Evolutionary conservation across 257 asterid species (phyloP), one percentile per base, ranked within the genome.

Genomic region (Fraxinus americana): DNA sequence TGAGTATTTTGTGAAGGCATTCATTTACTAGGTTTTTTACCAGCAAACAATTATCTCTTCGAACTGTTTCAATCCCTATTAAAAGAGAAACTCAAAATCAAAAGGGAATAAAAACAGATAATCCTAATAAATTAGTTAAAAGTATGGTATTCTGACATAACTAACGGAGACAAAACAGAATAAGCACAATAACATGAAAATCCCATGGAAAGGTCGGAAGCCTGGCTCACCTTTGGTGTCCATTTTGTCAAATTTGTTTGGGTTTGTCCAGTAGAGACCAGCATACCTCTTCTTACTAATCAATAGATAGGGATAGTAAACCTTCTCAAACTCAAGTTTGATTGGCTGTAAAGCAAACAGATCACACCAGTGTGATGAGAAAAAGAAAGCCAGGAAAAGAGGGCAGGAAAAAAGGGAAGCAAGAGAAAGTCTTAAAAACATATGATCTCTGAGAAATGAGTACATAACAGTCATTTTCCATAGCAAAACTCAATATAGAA

Each of bases 261-360:
- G 97, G 87, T 89, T 96, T 82, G 99, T 93, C 99, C 99, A 96
- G 79, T 89, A 84, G 81, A 96, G 99, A 75, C 99, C 99, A 83
- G 99, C 99, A 82, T 96, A 96, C 82, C 99, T 96, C 94, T 96
- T 96, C 94, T 96, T 96, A 89, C 99, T 96, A 75, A 96, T 96
- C 70, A 96, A 83, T 45, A 96, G 85, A 83, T 96, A 96, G 73
- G 99, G 99, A 85, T 79, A 91, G 86, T 96, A 96, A 48, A 96
- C 88, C 93, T 96, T 96, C 93, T 96, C 99, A 82, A 96, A 96
- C 89, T 96, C 98, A 34, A 96, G 91, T 83, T 90, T 93, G 83
- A 96, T 92, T 63, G 98, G 99, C 99, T 96, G 88, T 52, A 74
- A 30, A 84, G 81, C 83, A 73, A 38, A 76, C 67, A 63, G 73